A percentile compares a stretch with the other conserved stretches of the same genome.
phyloP scores from a whole-genome alignment of 2,329 filamentous ascomycete species.

The Trichoderma sp. region DNA sequence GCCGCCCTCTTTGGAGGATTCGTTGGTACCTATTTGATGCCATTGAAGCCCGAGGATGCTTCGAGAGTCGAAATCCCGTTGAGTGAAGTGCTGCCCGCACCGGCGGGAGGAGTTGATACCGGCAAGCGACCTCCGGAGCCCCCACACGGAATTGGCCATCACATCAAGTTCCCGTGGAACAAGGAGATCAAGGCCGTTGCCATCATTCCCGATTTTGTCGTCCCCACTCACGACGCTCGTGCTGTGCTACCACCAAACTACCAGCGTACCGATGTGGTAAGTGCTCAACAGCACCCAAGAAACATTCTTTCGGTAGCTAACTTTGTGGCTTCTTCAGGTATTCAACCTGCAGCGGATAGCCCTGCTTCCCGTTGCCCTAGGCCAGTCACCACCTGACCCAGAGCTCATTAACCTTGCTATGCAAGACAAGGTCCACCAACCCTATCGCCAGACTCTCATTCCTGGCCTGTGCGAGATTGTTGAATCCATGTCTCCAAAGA shows the following conservation, averaged over 20 bases:
- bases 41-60: conserved; percentile 82
- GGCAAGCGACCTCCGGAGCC: conserved; percentile 82
- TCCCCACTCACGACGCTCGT: conserved; percentile 88
- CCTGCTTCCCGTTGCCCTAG: conserved; percentile 82
- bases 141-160: conserved; percentile 90
- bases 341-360: conserved; percentile 96
- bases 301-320: background rate
- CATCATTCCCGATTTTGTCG: conserved; percentile 93
- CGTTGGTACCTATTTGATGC: conserved; percentile 93
- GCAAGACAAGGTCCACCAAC: conserved; percentile 98
- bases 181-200: conserved; percentile 94
- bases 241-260: conserved; percentile 80
- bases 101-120: conserved; percentile 87
- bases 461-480: conserved; percentile 89
- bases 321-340: conserved; percentile 44
- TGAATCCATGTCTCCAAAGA: conserved; percentile 81
- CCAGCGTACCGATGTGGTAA: conserved; percentile 75
- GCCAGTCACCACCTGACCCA: conserved; percentile 84
- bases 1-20: conserved; percentile 95
- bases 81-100: conserved; percentile 85
- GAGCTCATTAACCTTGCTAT: conserved; percentile 96
- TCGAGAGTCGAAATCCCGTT: conserved; percentile 90
- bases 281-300: conserved; percentile 30
- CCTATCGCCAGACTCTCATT: conserved; percentile 87
- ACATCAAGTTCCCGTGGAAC: conserved; percentile 93